Base-by-base conservation (phyloP, 1,284 basidiomycete genomes). In the Taiwanofungus camphoratus region DNA sequence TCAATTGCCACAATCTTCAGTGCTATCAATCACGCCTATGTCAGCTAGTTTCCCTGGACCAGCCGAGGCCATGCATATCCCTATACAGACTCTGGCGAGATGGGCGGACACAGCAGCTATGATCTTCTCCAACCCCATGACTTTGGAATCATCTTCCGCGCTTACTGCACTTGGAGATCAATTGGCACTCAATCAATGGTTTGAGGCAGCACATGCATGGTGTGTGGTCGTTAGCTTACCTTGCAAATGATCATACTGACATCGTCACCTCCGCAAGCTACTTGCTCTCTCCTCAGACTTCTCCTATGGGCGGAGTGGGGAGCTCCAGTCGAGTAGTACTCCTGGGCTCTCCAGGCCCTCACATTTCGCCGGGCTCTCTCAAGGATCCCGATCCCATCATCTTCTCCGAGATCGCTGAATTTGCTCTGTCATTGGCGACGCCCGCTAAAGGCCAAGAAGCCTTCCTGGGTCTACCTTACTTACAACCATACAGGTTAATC, bases 151-250 rank as follows among this genome's bases (percentile, higher is more conserved):
- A 19, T 81, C 86, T 0, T 73, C 80, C n/a, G 83, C 89, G 11
- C 63, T 99, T 48, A 88, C 90, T 23, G 79, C 89, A 13, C 75
- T 99, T 3, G 96, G 94, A 23, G 91, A 95, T 58, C 83, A 82
- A 49, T 72, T 99, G 26, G 61, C 73, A 31, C 70, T 76, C 2
- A 81, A 87, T 49, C 77, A 87, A 34, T 81, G 90, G 66, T 64
- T 79, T 5, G 87, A 94, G 55, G 92, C 92, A 6, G 92, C 92
- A 12, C 94, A 99, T 70, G 80, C 76, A 45, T 98, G 94, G 93
- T 95, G 59, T 55, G 65, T 12, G 7, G 15, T n/a, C 13, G n/a
- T 29, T 29, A n/a, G 26, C 26, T 29, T 9, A n/a, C 9, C n/a
- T 9, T n/a, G 8, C 26, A 29, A 29, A 8, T 30, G 39, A 43